Evolutionary conservation across 1,284 basidiomycete species (phyloP), one percentile per base, ranked within the genome.

Genomic region (Leccinum pachyderme): DNA sequence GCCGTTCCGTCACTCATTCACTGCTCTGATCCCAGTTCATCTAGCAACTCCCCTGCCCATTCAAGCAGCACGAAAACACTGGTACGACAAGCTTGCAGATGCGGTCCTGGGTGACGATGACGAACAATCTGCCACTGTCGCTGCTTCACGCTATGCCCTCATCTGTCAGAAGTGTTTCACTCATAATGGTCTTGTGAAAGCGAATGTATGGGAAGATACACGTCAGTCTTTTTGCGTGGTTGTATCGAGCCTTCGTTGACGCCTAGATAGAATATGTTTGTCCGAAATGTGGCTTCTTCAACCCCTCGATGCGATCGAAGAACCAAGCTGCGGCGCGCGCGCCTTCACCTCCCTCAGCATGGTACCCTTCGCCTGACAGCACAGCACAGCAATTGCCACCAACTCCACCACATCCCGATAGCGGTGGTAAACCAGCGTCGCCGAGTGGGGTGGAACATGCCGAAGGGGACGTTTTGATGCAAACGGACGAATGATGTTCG

Each of bases 161-260:
- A 97, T 99, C 43, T 99, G 96, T 72, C 85, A 87, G 57, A 87
- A 88, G 62, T 99, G 96, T 70, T 96, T 93, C 67, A 76, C 85
- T 13, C 96, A 99, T 73, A 99, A 99, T 65, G 96, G 96, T 0
- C 79, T 99, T 8, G 91, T 96, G 4, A 89, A 90, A 58, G 91
- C 94, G 70, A 87, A 84, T 57, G 82, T 92, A 71, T 97, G 92
- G 84, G 89, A 93, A 64, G 87, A 93, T 59, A 84, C 93, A 51
- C 93, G 95, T 97, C 66, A 73, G 93, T 85, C 31, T 13, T 15
- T 13, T 56, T 51, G 13, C 15, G 18, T 25, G 24, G n/a, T 43
- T 53, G 43, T 25, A 44, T 31, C 24, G 35, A 25, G 2, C 7
- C 18, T 25, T 49, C 28, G 27, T 51, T 56, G 25, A 64, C 49